Percentiles rank a stretch among this genome's conserved stretches.
Evolutionary conservation across 208 protist genomes (phyloP).

Genomic region (Tetramitus jugosus): DNA sequence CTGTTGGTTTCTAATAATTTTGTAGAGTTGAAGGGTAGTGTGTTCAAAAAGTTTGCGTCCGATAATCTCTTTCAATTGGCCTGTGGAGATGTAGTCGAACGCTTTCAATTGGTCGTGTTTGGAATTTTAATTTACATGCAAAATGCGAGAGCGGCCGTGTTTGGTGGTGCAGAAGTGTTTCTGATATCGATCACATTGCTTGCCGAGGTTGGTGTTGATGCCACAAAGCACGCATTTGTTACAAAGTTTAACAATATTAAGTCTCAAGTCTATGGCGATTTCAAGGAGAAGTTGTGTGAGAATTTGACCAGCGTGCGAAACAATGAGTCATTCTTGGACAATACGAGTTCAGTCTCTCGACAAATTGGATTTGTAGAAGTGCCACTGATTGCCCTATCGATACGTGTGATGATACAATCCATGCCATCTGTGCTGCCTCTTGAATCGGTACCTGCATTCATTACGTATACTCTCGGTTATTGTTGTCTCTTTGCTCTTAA

Average conservation of each 20-base stretch:
- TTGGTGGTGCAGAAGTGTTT: not conserved
- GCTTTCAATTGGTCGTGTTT: conserved; percentile 68
- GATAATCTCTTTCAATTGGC: conserved; percentile 69
- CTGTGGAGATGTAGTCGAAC: conserved; percentile 73
- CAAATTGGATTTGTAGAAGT: not conserved
- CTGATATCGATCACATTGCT: not conserved
- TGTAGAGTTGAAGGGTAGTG: conserved; percentile 74
- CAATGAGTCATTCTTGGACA: not conserved
- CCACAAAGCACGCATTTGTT: conserved; percentile 76
- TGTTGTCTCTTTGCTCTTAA: not conserved
- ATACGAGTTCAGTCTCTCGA: not conserved
- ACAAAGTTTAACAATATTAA: conserved; percentile 71
- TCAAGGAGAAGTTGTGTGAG: conserved; percentile 15
- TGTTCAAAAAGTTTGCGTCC: conserved; percentile 76
- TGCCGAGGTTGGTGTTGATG: conserved; percentile 67
- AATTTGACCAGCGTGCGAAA: not conserved
- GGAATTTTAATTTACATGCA: conserved; percentile 63
- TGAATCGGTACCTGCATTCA: not conserved
- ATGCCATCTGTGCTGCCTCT: not conserved
- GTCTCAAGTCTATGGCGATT: conserved; percentile 53
- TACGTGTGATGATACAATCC: not conserved
- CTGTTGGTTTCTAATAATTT: conserved; percentile 83
- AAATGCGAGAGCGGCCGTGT: conserved; percentile 28
- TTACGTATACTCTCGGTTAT: not conserved
- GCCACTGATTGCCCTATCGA: not conserved